Percentiles rank a stretch among this genome's conserved stretches.
These are phyloP conservation scores for Rutstroemia sp. DNA, from an alignment of 2,329 filamentous ascomycete species.

Conservation along the genomic window DNA sequence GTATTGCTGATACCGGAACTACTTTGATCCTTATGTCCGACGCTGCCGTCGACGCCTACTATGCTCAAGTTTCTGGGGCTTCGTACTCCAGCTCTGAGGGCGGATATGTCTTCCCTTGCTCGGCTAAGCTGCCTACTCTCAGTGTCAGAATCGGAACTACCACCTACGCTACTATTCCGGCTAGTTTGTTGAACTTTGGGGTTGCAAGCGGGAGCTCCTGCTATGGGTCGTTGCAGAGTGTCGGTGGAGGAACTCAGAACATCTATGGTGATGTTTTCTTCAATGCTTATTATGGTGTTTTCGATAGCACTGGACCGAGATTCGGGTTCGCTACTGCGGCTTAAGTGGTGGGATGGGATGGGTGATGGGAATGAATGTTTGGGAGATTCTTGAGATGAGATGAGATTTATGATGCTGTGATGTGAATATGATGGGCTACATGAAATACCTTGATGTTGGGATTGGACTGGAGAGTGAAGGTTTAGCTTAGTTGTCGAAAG, in stretches of 20 bases:
- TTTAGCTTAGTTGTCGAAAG: too few species aligned
- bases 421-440: too few species aligned
- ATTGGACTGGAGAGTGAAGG: too few species aligned
- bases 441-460: too few species aligned
- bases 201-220: constrained; percentile 20
- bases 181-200: constrained; percentile 31
- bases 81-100: constrained; percentile 23
- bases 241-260: constrained; percentile 22
- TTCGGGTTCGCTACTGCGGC: too few species aligned
- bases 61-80: constrained; percentile 29
- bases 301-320: constrained; percentile 19
- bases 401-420: too few species aligned
- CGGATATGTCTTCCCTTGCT: constrained; percentile 33
- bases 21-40: constrained; percentile 33
- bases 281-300: constrained; percentile 27
- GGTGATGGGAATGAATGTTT: too few species aligned
- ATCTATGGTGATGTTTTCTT: constrained; percentile 31
- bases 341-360: too few species aligned
- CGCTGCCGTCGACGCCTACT: constrained; percentile 31
- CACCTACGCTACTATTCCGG: constrained; percentile 29
- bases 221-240: constrained; percentile 32
- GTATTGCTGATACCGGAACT: constrained; percentile 35
- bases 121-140: constrained; percentile 29
- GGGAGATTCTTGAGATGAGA: too few species aligned
- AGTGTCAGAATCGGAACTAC: constrained; percentile 28